These are phyloP conservation scores for Cladosporium cucumerinum DNA, from an alignment of 2,329 filamentous ascomycete species.

Conservation along the genomic window DNA sequence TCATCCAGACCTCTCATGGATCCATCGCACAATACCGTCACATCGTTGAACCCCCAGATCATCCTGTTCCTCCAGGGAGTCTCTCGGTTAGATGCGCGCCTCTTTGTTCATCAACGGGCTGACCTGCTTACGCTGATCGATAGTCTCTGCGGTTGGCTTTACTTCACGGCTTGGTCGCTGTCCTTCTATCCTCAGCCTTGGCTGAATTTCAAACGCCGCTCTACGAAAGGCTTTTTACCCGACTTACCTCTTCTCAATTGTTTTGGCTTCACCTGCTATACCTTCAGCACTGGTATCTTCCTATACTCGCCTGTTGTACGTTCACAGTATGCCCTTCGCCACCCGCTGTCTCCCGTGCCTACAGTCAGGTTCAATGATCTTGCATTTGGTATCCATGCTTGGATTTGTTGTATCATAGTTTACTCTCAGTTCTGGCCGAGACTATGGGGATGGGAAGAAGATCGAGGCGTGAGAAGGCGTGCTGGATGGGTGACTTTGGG, in stretches of 20 bases:
- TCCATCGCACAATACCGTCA: no score
- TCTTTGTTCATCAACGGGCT: no score
- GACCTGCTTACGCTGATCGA: no score
- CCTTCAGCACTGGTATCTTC: constrained; percentile 67
- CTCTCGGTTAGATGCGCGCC: no score
- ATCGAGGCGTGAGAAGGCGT: constrained; percentile 6
- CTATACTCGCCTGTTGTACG: constrained; percentile 76
- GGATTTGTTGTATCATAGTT: constrained; percentile 67
- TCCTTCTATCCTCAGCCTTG: constrained; percentile 92
- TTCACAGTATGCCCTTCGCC: constrained; percentile 75
- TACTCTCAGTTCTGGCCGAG: constrained; percentile 70
- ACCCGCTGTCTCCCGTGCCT: constrained; percentile 69
- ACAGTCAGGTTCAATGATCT: constrained; percentile 90
- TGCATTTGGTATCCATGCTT: constrained; percentile 78
- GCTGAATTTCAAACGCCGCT: constrained; percentile 71
- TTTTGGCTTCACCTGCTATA: constrained; percentile 70
- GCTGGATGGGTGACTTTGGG: constrained; percentile 12
- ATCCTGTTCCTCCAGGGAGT: no score
- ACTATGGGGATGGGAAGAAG: constrained; percentile 68
- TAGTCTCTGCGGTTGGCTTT: constrained; percentile 33
- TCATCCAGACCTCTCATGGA: no score
- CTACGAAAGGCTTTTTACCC: constrained; percentile 78
- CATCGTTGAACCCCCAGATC: no score
- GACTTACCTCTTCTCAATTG: constrained; percentile 80
- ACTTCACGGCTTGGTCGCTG: constrained; percentile 57